These are phyloP conservation scores for Aspergillus funiculosus DNA, from an alignment of 495 filamentous ascomycete species.

Conservation along the genomic window DNA sequence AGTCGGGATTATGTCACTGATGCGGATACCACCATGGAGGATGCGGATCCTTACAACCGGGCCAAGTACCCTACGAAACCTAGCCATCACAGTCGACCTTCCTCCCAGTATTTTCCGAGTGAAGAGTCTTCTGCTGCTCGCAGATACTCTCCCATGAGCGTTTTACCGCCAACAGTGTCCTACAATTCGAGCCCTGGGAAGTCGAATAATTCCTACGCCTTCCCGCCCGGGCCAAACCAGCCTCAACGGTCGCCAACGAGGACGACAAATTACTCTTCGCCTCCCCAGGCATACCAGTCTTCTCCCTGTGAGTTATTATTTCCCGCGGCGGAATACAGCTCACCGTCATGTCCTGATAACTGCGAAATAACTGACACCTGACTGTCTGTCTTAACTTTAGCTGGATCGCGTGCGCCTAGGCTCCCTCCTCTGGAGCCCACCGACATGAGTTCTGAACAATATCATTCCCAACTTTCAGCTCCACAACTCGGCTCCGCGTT, in stretches of 20 bases:
- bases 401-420: constrained; percentile 36
- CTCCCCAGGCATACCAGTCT: constrained; percentile 60
- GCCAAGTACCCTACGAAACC: constrained; percentile 72
- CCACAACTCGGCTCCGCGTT: constrained; percentile 66
- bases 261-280: constrained; percentile 51
- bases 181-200: constrained; percentile 55
- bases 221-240: constrained; percentile 32
- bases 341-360: too few relatives aligned
- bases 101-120: constrained; percentile 58
- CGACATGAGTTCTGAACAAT: constrained; percentile 55
- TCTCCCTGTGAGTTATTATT: constrained; percentile 47
- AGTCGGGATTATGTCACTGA: constrained; percentile 62
- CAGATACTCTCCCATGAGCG: constrained; percentile 93
- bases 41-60: constrained; percentile 77
- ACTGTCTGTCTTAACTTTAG: constrained; percentile 12
- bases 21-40: constrained; percentile 86
- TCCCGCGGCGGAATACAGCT: constrained; percentile 4
- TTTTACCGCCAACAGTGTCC: constrained; percentile 57
- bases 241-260: constrained; percentile 56
- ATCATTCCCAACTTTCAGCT: constrained; percentile 64
- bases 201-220: constrained; percentile 44
- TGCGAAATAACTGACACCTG: too few relatives aligned
- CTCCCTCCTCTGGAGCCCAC: constrained; percentile 69
- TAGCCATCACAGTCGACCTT: constrained; percentile 57
- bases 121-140: constrained; percentile 80